Evolutionary conservation across 768 basidiomycete genomes (phyloP).

Genomic region (Amanita pallidorosea): DNA sequence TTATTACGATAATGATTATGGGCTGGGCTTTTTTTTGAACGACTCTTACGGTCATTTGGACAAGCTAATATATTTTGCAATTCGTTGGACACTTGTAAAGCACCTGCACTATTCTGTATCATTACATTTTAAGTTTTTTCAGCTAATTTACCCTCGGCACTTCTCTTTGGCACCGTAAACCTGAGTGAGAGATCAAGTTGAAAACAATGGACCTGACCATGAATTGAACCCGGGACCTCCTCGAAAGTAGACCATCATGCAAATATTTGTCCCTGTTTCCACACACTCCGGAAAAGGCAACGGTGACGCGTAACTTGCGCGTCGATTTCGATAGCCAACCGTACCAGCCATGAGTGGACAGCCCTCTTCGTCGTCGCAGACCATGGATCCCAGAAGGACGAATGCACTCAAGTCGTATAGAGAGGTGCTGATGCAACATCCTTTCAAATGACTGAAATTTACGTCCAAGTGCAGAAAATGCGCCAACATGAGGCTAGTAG

Average conservation of each 20-base stretch:
- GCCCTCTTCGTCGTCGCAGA: constrained; percentile 35
- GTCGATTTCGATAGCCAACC: constrained; percentile 18
- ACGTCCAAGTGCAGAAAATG: constrained; percentile 65
- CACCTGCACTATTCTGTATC: background rate
- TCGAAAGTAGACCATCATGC: constrained; percentile 38
- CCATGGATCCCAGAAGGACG: constrained; percentile 60
- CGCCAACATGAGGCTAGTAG: constrained; percentile 80
- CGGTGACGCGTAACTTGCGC: constrained; percentile 29
- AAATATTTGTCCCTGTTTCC: background rate
- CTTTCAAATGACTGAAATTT: constrained; percentile 1
- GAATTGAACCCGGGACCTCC: constrained; percentile 88
- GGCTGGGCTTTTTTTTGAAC: constrained; percentile 6
- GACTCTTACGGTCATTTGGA: background rate
- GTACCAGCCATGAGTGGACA: constrained; percentile 12
- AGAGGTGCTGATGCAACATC: constrained; percentile 31
- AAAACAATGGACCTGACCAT: constrained; percentile 58
- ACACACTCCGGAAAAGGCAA: constrained; percentile 8
- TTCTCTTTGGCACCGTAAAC: too few relatives aligned
- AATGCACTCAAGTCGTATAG: constrained; percentile 72
- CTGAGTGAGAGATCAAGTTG: too few relatives aligned
- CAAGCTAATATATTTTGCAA: background rate
- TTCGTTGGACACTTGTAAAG: background rate
- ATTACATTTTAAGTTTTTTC: too few relatives aligned
- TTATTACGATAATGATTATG: background rate
- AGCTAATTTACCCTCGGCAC: too few relatives aligned